Conservation (phyloP, 2,329 filamentous ascomycete species). For the Scytalidium sp. region DNA sequence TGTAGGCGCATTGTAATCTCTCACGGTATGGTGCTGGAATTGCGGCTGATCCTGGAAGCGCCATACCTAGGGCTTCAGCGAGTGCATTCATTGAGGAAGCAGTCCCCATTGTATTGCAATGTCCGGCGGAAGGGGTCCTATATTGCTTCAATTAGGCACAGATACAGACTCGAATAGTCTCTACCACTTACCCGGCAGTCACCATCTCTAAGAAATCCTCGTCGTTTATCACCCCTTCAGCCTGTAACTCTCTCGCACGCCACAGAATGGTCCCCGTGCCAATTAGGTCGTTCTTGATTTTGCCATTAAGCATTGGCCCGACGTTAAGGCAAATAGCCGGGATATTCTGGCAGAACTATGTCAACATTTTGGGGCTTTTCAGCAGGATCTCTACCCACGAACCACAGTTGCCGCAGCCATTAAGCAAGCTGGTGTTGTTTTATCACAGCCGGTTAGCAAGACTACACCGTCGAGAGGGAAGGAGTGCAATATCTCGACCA, state of each 20-base stretch:
- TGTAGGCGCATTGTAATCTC: slow-evolving; percentile 43
- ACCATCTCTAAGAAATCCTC: slow-evolving; percentile 44
- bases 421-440: slow-evolving; percentile 47
- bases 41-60: slow-evolving; percentile 46
- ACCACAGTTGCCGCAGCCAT: slow-evolving; percentile 50
- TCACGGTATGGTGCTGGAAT: slow-evolving; percentile 50
- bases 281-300: slow-evolving; percentile 35
- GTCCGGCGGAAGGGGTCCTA: slow-evolving; percentile 42
- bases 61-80: slow-evolving; percentile 50
- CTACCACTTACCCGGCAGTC: slow-evolving; percentile 33
- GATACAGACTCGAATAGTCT: neutral
- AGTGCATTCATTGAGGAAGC: slow-evolving; percentile 51
- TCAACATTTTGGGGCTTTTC: slow-evolving; percentile 8
- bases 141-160: neutral
- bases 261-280: slow-evolving; percentile 46
- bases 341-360: slow-evolving; percentile 36
- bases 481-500: slow-evolving; percentile 45
- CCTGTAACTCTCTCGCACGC: slow-evolving; percentile 45
- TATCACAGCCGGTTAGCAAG: slow-evolving; percentile 49
- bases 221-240: slow-evolving; percentile 42
- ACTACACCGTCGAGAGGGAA: slow-evolving; percentile 50
- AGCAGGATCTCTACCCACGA: slow-evolving; percentile 9
- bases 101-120: slow-evolving; percentile 53
- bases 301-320: slow-evolving; percentile 50
- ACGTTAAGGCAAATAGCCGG: slow-evolving; percentile 50